Conservation (phyloP, 169 alveolate species). For the Amoebophrya sp. region DNA sequence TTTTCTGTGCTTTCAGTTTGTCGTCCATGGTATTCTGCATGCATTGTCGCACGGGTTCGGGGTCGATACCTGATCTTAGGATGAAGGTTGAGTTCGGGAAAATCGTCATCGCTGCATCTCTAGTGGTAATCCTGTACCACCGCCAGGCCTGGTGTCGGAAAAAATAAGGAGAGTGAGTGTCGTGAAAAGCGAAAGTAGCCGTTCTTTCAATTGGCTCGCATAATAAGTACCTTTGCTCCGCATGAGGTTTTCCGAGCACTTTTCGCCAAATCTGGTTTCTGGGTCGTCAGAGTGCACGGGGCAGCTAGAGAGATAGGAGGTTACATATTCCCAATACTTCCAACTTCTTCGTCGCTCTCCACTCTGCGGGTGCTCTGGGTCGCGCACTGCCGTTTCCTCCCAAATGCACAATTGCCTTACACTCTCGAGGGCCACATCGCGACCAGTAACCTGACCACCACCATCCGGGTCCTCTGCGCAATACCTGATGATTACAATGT, state of each 20-base stretch:
- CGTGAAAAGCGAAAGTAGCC: too few relatives aligned
- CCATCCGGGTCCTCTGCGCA: slow-evolving; percentile 26
- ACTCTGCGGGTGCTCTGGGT: slow-evolving; percentile 1
- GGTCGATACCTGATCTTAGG: too few relatives aligned
- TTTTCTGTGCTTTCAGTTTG: not conserved
- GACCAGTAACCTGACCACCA: not conserved
- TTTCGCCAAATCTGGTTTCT: not conserved
- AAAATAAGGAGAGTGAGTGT: too few relatives aligned
- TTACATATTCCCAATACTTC: slow-evolving; percentile 16
- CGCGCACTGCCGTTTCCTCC: slow-evolving; percentile 19
- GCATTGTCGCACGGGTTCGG: not conserved
- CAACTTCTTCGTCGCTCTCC: not conserved
- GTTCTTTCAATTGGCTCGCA: too few relatives aligned
- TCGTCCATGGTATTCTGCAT: not conserved
- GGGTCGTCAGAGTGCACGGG: slow-evolving; percentile 3
- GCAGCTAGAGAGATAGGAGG: not conserved
- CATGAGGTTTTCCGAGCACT: not conserved
- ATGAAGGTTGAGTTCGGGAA: too few relatives aligned
- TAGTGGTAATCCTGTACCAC: too few relatives aligned
- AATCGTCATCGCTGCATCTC: too few relatives aligned
- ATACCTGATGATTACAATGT: too few relatives aligned
- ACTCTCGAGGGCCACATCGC: not conserved
- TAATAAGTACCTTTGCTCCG: too few relatives aligned
- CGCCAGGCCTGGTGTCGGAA: too few relatives aligned
- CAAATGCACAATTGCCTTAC: not conserved